A percentile compares a stretch with the other conserved stretches of the same genome.
Evolutionary conservation across 441 rosid species (phyloP).

Genomic region (Adansonia gregorii): DNA sequence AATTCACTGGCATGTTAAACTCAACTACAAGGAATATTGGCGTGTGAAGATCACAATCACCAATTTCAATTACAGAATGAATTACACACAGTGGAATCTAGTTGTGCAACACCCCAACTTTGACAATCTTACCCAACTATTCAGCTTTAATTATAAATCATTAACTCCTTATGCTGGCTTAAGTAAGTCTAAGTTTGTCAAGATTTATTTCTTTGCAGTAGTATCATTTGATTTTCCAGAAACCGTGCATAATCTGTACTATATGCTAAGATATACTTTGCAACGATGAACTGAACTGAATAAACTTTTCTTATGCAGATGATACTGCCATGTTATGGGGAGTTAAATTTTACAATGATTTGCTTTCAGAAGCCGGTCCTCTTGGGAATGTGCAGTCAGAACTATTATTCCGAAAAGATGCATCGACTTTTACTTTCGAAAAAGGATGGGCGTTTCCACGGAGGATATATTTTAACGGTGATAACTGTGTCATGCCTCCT

Average conservation of each 20-base stretch:
- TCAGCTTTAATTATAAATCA: constrained; percentile 65
- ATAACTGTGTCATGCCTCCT: constrained; percentile 94
- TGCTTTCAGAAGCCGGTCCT: constrained; percentile 83
- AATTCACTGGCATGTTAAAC: constrained; percentile 74
- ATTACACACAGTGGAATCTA: constrained; percentile 58
- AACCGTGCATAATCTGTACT: neutral
- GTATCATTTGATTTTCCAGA: neutral
- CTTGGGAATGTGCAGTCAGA: constrained; percentile 90
- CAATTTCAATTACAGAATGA: constrained; percentile 52
- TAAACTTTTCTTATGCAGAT: constrained; percentile 48
- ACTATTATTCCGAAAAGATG: constrained; percentile 76
- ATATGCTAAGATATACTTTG: constrained; percentile 12
- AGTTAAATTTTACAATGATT: constrained; percentile 81
- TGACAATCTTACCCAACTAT: constrained; percentile 66
- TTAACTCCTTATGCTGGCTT: constrained; percentile 68
- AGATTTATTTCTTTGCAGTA: constrained; percentile 3
- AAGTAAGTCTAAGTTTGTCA: constrained; percentile 40
- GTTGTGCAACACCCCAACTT: constrained; percentile 77
- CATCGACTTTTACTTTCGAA: constrained; percentile 84
- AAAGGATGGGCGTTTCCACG: constrained; percentile 98
- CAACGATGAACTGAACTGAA: neutral
- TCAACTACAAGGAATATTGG: constrained; percentile 73
- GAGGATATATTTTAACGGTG: constrained; percentile 86
- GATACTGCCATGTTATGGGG: constrained; percentile 96
- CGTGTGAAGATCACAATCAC: constrained; percentile 72